phyloP scores from a whole-genome alignment of 108 stramenopile species.

The Cyclotella cryptica region DNA sequence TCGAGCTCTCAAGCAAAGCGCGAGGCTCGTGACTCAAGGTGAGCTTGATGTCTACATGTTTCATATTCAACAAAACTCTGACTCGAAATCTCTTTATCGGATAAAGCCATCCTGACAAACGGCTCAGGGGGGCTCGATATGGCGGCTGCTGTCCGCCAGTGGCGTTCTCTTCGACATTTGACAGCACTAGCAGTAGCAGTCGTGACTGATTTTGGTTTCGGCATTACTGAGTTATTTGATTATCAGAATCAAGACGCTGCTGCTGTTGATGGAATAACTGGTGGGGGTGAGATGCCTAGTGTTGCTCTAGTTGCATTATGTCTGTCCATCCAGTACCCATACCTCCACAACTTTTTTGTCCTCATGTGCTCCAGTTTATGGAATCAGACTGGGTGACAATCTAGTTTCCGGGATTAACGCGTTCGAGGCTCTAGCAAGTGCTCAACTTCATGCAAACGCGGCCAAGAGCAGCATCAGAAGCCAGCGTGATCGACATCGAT shows the following conservation, averaged over 20 bases:
- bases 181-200: slow-evolving; percentile 72
- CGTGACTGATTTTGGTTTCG: slow-evolving; percentile 66
- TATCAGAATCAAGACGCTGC: slow-evolving; percentile 57
- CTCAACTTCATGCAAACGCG: slow-evolving; percentile 38
- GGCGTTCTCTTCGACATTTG: slow-evolving; percentile 80
- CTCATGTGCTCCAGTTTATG: slow-evolving; percentile 42
- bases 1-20: slow-evolving; percentile 71
- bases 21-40: slow-evolving; percentile 74
- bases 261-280: slow-evolving; percentile 59
- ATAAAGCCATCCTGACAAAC: slow-evolving; percentile 67
- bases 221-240: slow-evolving; percentile 68
- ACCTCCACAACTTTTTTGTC: no score
- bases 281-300: slow-evolving; percentile 29
- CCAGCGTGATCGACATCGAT: slow-evolving; percentile 29
- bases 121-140: slow-evolving; percentile 67
- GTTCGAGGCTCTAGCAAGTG: slow-evolving; percentile 49
- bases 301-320: not conserved
- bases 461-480: not conserved
- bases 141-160: slow-evolving; percentile 71
- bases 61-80: not conserved
- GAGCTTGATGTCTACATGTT: not conserved
- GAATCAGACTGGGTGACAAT: slow-evolving; percentile 67
- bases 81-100: not conserved
- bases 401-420: slow-evolving; percentile 53
- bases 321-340: no score